Conservation (phyloP, 2,329 filamentous ascomycete species). For the Tolypocladium album region DNA sequence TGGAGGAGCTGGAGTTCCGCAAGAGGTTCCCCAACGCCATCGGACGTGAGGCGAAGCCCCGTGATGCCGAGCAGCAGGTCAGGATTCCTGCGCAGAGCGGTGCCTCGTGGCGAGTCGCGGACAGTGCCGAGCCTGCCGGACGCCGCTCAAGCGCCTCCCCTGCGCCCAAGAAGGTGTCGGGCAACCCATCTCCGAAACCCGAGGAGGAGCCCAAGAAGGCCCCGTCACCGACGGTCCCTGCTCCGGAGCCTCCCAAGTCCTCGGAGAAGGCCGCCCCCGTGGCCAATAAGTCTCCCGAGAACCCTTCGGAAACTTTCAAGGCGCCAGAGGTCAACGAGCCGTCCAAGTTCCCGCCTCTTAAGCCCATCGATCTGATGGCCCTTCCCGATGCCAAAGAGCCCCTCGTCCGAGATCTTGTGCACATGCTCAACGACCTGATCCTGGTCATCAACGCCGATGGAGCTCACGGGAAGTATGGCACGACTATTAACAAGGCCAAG, state of each 20-base stretch:
- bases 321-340: constrained; percentile 56
- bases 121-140: constrained; percentile 43
- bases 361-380: constrained; percentile 67
- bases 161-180: constrained; percentile 14
- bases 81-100: constrained; percentile 80
- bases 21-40: constrained; percentile 59
- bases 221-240: constrained; percentile 17
- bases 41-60: constrained; percentile 31
- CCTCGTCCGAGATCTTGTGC: constrained; percentile 84
- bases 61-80: constrained; percentile 57
- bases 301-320: constrained; percentile 29
- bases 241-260: constrained; percentile 15
- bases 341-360: constrained; percentile 50
- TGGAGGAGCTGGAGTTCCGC: constrained; percentile 90
- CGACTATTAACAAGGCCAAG: constrained; percentile 78
- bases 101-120: constrained; percentile 67
- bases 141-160: constrained; percentile 51
- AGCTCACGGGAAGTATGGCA: constrained; percentile 64
- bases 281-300: constrained; percentile 12
- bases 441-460: constrained; percentile 83
- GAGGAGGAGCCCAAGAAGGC: constrained; percentile 16
- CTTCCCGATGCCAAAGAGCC: constrained; percentile 71
- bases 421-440: constrained; percentile 94
- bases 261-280: constrained; percentile 19
- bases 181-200: constrained; percentile 12